A percentile compares a stretch with the other conserved stretches of the same genome.
Evolutionary conservation across 345 rosid genomes (phyloP).

Genomic region (Zanthoxylum bungeanum): DNA sequence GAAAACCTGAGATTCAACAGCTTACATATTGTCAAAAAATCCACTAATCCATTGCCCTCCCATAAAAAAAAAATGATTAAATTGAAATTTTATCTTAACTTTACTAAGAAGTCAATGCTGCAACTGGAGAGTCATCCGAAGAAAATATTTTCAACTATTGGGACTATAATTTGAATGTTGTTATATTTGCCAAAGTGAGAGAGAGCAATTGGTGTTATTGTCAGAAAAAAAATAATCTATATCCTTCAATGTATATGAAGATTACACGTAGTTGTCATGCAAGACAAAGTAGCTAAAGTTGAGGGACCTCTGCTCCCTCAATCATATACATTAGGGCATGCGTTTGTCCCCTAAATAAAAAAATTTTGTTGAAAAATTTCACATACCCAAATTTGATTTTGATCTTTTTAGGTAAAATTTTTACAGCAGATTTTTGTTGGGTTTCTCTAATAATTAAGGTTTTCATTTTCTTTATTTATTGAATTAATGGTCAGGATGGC

Average conservation of each 20-base stretch:
- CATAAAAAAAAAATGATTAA: too few relatives aligned
- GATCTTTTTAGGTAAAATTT: too few relatives aligned
- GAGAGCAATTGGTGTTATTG: not conserved
- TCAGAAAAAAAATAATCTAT: not conserved
- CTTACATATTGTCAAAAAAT: too few relatives aligned
- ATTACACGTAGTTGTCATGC: slow-evolving; percentile 12
- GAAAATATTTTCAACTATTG: not conserved
- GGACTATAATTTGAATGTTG: not conserved
- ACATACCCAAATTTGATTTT: not conserved
- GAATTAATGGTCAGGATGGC: not conserved
- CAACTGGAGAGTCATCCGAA: too few relatives aligned
- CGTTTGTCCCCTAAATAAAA: not conserved
- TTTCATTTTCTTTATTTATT: not conserved
- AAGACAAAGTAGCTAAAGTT: slow-evolving; percentile 3
- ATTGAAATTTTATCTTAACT: too few relatives aligned
- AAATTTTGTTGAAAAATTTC: not conserved
- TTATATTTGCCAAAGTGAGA: not conserved
- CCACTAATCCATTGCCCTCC: too few relatives aligned
- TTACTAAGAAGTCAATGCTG: too few relatives aligned
- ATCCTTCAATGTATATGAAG: not conserved
- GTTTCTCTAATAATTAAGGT: not conserved
- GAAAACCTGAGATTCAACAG: too few relatives aligned
- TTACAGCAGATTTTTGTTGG: not conserved
- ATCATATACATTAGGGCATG: slow-evolving; percentile 13
- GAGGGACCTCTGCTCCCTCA: slow-evolving; percentile 10